phyloP scores from a whole-genome alignment of 176 grass and related monocot genomes.

The Aegilops sharonensis region DNA sequence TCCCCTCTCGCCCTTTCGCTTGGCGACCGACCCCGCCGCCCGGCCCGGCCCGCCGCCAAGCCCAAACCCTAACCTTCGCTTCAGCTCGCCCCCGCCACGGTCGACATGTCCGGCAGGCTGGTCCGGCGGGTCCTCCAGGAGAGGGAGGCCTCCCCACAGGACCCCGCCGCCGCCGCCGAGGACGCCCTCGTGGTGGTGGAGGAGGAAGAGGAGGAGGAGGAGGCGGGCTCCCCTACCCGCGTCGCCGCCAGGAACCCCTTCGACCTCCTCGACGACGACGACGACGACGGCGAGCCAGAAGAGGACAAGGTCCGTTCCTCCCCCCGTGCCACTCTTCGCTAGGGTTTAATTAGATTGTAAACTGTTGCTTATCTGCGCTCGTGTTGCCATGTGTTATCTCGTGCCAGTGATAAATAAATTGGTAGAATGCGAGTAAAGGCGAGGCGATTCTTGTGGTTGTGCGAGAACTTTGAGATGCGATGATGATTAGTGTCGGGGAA shows the following conservation, averaged over 20 bases:
- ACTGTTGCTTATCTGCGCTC: background rate
- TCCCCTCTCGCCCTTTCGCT: background rate
- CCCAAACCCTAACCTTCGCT: constrained; percentile 51
- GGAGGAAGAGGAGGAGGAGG: constrained; percentile 36
- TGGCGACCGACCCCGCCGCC: background rate
- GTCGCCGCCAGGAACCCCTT: constrained; percentile 64
- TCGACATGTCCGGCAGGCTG: constrained; percentile 69
- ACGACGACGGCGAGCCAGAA: constrained; percentile 15
- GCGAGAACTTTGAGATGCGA: background rate
- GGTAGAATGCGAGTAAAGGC: background rate
- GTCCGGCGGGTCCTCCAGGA: constrained; percentile 81
- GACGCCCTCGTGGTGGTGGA: constrained; percentile 22
- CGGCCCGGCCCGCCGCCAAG: background rate
- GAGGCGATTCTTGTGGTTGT: background rate
- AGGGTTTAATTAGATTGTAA: background rate
- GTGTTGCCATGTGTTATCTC: background rate
- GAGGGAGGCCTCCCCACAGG: constrained; percentile 45
- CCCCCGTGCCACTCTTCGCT: background rate
- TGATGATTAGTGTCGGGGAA: background rate
- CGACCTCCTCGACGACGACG: constrained; percentile 75
- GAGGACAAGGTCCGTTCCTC: constrained; percentile 42
- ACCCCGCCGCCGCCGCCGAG: constrained; percentile 4
- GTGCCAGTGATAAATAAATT: background rate
- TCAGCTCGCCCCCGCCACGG: background rate
- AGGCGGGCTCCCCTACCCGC: constrained; percentile 15